Conservation (phyloP, 331 rosid species). For the Rhamnella rubrinervis region DNA sequence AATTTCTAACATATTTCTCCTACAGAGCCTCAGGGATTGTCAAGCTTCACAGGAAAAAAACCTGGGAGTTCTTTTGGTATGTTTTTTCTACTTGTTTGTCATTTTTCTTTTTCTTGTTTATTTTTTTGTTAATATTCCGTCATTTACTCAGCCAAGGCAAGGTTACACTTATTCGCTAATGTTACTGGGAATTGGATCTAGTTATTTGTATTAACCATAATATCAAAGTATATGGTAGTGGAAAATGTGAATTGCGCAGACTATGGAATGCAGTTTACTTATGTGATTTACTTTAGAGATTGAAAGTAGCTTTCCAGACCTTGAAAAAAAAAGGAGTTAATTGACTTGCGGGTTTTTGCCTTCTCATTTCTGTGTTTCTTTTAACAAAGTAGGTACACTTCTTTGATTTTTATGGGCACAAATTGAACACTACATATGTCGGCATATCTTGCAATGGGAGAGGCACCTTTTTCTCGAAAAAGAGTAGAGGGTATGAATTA, state of each 20-base stretch:
- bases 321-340: too few relatives aligned
- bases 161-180: background rate
- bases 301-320: too few relatives aligned
- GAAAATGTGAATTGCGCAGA: too few relatives aligned
- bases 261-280: too few relatives aligned
- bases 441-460: conserved; percentile 81
- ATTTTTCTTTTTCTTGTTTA: background rate
- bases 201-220: too few relatives aligned
- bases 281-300: too few relatives aligned
- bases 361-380: conserved; percentile 4
- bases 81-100: conserved; percentile 25
- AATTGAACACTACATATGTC: conserved; percentile 88
- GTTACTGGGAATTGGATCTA: background rate
- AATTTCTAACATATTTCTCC: conserved; percentile 9
- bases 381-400: conserved; percentile 62
- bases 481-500: conserved; percentile 59
- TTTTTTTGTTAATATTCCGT: background rate
- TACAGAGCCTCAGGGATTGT: conserved; percentile 51
- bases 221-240: too few relatives aligned
- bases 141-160: background rate
- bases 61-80: conserved; percentile 86
- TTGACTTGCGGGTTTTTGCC: background rate
- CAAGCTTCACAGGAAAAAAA: conserved; percentile 59
- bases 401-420: conserved; percentile 89
- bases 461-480: conserved; percentile 74